Evolutionary conservation across 2,329 filamentous ascomycete species (phyloP).

Genomic region (Rhynchosporium secalis): DNA sequence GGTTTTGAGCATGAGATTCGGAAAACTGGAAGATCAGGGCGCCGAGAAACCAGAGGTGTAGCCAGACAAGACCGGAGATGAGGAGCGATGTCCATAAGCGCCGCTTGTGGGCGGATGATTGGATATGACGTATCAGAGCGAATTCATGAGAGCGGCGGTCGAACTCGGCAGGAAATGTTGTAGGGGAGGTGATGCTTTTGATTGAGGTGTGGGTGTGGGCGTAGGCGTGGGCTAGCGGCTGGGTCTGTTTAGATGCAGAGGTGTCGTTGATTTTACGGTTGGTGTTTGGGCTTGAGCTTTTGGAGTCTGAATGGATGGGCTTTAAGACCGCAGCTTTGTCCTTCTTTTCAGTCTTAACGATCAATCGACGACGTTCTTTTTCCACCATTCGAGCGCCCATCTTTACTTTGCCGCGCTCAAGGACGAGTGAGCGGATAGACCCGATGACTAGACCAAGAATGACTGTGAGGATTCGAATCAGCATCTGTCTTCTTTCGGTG

Average conservation of each 20-base stretch:
- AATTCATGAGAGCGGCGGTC: constrained; percentile 71
- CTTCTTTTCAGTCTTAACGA: constrained; percentile 48
- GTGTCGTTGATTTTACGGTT: neutral
- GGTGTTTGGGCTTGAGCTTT: neutral
- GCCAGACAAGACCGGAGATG: constrained; percentile 67
- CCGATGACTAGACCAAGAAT: constrained; percentile 82
- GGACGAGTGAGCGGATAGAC: constrained; percentile 68
- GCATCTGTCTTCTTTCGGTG: neutral
- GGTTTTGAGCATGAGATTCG: constrained; percentile 44
- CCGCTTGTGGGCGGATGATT: constrained; percentile 61
- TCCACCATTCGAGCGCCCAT: constrained; percentile 60
- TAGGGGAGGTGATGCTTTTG: constrained; percentile 5
- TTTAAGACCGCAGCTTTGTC: constrained; percentile 51
- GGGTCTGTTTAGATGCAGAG: neutral
- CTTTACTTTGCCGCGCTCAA: constrained; percentile 57
- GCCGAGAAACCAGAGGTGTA: constrained; percentile 77
- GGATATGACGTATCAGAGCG: constrained; percentile 78
- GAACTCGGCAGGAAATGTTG: constrained; percentile 46
- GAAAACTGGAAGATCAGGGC: constrained; percentile 67
- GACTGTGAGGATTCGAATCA: constrained; percentile 40
- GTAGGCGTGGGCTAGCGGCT: constrained; percentile 2
- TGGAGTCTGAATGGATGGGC: constrained; percentile 39
- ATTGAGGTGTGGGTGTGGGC: constrained; percentile 2
- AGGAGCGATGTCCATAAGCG: constrained; percentile 74
- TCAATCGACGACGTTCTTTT: constrained; percentile 53